Conservation (phyloP, 2,329 filamentous ascomycete genomes). For the Proliferodiscus dingleyae region DNA sequence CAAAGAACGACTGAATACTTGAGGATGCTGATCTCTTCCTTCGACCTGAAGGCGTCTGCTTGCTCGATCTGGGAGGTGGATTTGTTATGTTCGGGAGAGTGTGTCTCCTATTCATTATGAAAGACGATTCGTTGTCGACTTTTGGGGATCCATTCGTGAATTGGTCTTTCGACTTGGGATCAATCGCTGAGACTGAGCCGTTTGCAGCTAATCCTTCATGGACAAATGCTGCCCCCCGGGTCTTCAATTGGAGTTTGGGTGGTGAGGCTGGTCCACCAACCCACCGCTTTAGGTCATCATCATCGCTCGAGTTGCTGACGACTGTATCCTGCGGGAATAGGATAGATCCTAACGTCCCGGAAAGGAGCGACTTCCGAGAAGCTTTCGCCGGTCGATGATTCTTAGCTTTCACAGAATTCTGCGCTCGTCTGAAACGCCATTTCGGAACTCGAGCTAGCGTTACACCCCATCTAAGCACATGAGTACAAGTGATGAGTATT, state of each 20-base stretch:
- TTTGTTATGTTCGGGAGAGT: slow-evolving; percentile 44
- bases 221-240: slow-evolving; percentile 9
- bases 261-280: not conserved
- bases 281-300: slow-evolving; percentile 12
- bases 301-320: slow-evolving; percentile 23
- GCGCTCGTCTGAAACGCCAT: slow-evolving; percentile 73
- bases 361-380: slow-evolving; percentile 11
- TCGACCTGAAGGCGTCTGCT: slow-evolving; percentile 56
- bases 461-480: slow-evolving; percentile 78
- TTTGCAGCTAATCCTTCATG: slow-evolving; percentile 10
- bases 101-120: slow-evolving; percentile 37
- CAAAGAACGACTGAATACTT: slow-evolving; percentile 67
- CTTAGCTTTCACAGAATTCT: slow-evolving; percentile 6
- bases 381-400: slow-evolving; percentile 6
- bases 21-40: slow-evolving; percentile 61
- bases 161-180: slow-evolving; percentile 11
- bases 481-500: slow-evolving; percentile 66
- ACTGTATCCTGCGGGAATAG: slow-evolving; percentile 16
- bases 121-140: slow-evolving; percentile 34
- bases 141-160: slow-evolving; percentile 10
- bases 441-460: slow-evolving; percentile 81
- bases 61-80: slow-evolving; percentile 31
- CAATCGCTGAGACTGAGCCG: slow-evolving; percentile 23
- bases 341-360: slow-evolving; percentile 14
- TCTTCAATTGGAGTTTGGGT: slow-evolving; percentile 16